A percentile compares a stretch with the other conserved stretches of the same genome.
phyloP scores from a whole-genome alignment of 768 basidiomycete genomes.

The Boletellus emodensis region DNA sequence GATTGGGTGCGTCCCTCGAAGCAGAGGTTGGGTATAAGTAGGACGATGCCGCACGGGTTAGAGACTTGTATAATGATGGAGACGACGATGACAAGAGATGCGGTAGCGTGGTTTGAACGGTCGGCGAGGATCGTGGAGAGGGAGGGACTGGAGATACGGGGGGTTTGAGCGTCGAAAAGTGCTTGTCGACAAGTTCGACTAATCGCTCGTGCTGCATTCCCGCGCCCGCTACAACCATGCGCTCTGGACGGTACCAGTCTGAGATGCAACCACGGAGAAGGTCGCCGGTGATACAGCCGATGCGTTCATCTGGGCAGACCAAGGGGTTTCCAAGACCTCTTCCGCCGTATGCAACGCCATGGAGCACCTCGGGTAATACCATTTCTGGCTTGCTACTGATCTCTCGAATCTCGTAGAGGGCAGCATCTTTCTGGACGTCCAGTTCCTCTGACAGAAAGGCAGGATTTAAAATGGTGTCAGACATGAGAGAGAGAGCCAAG shows the following conservation, averaged over 20 bases:
- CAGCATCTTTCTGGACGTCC: slow-evolving; percentile 78
- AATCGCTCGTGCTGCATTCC: slow-evolving; percentile 89
- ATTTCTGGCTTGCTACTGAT: slow-evolving; percentile 86
- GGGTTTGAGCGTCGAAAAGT: slow-evolving; percentile 68
- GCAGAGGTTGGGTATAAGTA: slow-evolving; percentile 51
- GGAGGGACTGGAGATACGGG: slow-evolving; percentile 21
- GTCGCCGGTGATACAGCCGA: slow-evolving; percentile 59
- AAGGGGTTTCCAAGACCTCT: slow-evolving; percentile 86
- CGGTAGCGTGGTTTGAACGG: slow-evolving; percentile 40
- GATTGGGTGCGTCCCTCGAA: slow-evolving; percentile 4
- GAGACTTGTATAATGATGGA: slow-evolving; percentile 56
- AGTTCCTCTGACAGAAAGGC: slow-evolving; percentile 75
- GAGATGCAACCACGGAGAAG: slow-evolving; percentile 61
- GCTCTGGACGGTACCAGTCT: slow-evolving; percentile 88
- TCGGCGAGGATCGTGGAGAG: slow-evolving; percentile 25
- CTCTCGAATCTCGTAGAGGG: slow-evolving; percentile 87
- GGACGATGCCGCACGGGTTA: slow-evolving; percentile 73
- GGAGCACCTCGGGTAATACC: slow-evolving; percentile 87
- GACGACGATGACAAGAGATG: slow-evolving; percentile 57
- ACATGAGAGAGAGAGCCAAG: slow-evolving; percentile 79
- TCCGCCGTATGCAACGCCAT: slow-evolving; percentile 76
- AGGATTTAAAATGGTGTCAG: slow-evolving; percentile 85
- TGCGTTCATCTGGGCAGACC: slow-evolving; percentile 81
- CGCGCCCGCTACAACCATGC: slow-evolving; percentile 93
- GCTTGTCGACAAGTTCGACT: slow-evolving; percentile 78